These are phyloP conservation scores for Cryptococcus sp. DNA, from an alignment of 1,284 basidiomycete species.

Conservation along the genomic window DNA sequence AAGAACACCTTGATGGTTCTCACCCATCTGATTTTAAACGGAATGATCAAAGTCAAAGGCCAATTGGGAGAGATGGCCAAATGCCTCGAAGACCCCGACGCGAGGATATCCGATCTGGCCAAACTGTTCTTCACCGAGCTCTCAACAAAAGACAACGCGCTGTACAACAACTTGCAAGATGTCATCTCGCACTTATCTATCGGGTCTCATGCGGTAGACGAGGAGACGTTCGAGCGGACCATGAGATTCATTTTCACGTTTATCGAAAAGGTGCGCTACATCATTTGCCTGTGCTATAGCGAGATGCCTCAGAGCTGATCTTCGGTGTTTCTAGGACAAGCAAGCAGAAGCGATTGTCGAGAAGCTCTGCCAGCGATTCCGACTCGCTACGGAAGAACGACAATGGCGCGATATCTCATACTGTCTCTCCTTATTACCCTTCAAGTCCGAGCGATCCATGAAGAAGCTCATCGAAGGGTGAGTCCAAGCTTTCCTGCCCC, in stretches of 20 bases:
- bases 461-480: constrained; percentile 92
- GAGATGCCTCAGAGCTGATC: constrained; percentile 1
- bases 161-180: constrained; percentile 98
- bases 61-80: constrained; percentile 99
- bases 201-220: constrained; percentile 91
- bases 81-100: constrained; percentile 92
- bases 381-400: constrained; percentile 79
- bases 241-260: constrained; percentile 96
- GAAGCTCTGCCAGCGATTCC: constrained; percentile 92
- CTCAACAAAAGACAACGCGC: constrained; percentile 94
- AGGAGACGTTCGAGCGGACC: constrained; percentile 86
- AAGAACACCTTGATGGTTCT: constrained; percentile 99
- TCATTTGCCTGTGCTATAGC: neutral
- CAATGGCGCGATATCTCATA: constrained; percentile 98
- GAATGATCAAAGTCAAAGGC: constrained; percentile 99
- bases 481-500: constrained; percentile 13
- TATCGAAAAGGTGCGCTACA: constrained; percentile 80
- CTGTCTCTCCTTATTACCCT: constrained; percentile 90
- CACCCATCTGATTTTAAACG: constrained; percentile 94
- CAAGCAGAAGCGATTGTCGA: constrained; percentile 94
- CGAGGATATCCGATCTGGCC: constrained; percentile 85
- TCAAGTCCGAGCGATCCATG: constrained; percentile 93
- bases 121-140: constrained; percentile 97
- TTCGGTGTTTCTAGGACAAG: constrained; percentile 66
- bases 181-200: constrained; percentile 93